Percentiles rank a stretch among this genome's conserved stretches.
Conservation (phyloP, 345 rosid species). For the Brassica rapa region DNA sequence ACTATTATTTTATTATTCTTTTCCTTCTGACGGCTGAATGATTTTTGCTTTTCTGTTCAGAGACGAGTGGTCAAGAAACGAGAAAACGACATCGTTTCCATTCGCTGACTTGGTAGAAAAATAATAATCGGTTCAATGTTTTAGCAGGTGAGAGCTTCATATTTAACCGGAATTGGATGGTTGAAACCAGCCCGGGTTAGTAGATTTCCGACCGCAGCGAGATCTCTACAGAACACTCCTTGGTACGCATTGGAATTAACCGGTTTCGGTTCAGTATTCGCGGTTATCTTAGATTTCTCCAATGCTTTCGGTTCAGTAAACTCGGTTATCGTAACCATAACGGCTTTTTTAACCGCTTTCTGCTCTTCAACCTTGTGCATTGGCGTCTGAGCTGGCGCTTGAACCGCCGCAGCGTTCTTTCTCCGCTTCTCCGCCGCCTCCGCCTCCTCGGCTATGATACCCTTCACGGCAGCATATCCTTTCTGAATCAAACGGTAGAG, state of each 20-base stretch:
- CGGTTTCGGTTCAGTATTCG: constrained; percentile 10
- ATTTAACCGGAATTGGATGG: constrained; percentile 76
- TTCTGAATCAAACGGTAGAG: constrained; percentile 82
- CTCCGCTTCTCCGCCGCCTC: constrained; percentile 57
- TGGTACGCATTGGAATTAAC: constrained; percentile 56
- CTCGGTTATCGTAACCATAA: constrained; percentile 1
- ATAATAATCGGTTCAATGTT: not conserved
- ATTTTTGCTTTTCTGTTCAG: constrained; percentile 45
- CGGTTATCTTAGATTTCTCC: constrained; percentile 17
- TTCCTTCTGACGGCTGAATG: not conserved
- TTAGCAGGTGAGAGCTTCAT: constrained; percentile 86
- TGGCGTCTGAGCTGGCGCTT: constrained; percentile 44
- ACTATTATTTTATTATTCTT: not conserved
- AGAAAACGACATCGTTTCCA: not conserved
- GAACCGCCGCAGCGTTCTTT: constrained; percentile 53
- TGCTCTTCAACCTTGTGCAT: constrained; percentile 27
- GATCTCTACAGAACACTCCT: constrained; percentile 93
- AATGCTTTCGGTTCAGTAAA: constrained; percentile 4
- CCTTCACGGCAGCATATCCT: constrained; percentile 67
- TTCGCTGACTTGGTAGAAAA: constrained; percentile 8
- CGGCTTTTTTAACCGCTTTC: constrained; percentile 12
- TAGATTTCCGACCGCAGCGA: constrained; percentile 74
- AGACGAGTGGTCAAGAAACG: constrained; percentile 30
- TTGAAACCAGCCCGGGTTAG: constrained; percentile 74
- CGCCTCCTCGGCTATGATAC: constrained; percentile 63